These are phyloP conservation scores for Eucalyptus curtisii DNA, from an alignment of 345 rosid species.

Conservation along the genomic window DNA sequence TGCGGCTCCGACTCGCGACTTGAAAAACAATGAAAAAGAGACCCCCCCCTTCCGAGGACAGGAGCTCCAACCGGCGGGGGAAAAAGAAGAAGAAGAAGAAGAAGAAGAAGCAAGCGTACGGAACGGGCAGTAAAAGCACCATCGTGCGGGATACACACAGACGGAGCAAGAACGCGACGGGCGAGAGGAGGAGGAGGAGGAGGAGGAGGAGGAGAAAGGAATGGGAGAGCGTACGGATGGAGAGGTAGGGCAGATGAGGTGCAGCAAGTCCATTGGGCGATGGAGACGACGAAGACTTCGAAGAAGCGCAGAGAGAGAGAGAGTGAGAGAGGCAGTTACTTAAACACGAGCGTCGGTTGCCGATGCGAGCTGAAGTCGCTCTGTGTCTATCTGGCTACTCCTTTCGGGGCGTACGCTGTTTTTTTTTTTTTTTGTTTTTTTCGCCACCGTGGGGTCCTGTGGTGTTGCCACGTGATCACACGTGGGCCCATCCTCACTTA, in stretches of 20 bases:
- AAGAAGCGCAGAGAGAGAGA: not conserved
- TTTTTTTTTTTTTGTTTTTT: too few species aligned
- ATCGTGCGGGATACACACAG: not conserved
- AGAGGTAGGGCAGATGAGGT: slow-evolving; percentile 30
- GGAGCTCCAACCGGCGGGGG: not conserved
- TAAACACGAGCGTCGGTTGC: not conserved
- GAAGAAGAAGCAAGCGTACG: not conserved
- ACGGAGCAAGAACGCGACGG: not conserved
- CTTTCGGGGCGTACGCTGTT: not conserved
- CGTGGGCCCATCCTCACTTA: not conserved
- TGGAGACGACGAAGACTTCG: not conserved
- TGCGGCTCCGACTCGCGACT: not conserved
- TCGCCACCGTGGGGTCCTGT: not conserved
- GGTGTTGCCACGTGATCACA: not conserved
- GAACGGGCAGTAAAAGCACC: not conserved
- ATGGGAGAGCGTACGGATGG: slow-evolving; percentile 16
- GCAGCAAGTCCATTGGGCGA: slow-evolving; percentile 4
- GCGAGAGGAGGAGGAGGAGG: not conserved
- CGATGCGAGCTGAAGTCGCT: not conserved
- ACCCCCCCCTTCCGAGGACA: not conserved
- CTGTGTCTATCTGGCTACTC: not conserved
- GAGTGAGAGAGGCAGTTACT: not conserved
- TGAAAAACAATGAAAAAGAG: not conserved
- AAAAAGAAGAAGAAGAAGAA: too few species aligned
- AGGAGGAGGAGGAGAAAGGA: not conserved